phyloP scores from a whole-genome alignment of 1,139 yeast species.

The Scheffersomyces cryptocercus region DNA sequence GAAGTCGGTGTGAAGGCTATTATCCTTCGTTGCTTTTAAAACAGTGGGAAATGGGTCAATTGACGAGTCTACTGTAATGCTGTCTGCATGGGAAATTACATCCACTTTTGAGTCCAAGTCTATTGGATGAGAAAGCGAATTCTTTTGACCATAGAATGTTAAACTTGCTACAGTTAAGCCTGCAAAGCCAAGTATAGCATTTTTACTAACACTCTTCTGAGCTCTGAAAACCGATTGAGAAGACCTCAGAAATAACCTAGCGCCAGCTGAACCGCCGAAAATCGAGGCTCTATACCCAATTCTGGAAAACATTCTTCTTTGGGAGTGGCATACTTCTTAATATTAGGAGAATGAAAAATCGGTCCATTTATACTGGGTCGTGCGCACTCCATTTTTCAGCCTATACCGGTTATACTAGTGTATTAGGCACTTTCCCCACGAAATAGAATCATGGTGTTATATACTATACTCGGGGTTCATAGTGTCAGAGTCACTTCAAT shows the following conservation, averaged over 20 bases:
- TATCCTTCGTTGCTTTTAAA: constrained; percentile 20
- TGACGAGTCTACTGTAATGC: constrained; percentile 48
- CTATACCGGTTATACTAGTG: no score
- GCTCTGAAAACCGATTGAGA: neutral
- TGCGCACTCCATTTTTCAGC: no score
- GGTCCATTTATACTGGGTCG: no score
- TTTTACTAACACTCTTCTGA: neutral
- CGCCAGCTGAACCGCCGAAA: neutral
- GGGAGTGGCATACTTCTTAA: no score
- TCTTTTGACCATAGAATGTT: no score
- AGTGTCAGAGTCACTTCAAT: no score
- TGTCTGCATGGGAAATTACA: constrained; percentile 6
- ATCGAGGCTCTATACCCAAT: neutral
- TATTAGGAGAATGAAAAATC: no score
- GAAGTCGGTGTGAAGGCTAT: constrained; percentile 29
- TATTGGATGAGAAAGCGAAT: neutral
- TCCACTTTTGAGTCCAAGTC: neutral
- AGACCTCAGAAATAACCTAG: neutral
- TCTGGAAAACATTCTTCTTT: no score
- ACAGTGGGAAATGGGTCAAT: constrained; percentile 53
- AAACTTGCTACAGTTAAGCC: neutral
- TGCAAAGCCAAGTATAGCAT: neutral
- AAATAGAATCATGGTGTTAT: no score
- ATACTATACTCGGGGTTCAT: no score
- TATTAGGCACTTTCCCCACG: no score